Percentiles rank a stretch among this genome's conserved stretches.
Conservation (phyloP, 495 filamentous ascomycete genomes). For the Glutinoglossum americanum region DNA sequence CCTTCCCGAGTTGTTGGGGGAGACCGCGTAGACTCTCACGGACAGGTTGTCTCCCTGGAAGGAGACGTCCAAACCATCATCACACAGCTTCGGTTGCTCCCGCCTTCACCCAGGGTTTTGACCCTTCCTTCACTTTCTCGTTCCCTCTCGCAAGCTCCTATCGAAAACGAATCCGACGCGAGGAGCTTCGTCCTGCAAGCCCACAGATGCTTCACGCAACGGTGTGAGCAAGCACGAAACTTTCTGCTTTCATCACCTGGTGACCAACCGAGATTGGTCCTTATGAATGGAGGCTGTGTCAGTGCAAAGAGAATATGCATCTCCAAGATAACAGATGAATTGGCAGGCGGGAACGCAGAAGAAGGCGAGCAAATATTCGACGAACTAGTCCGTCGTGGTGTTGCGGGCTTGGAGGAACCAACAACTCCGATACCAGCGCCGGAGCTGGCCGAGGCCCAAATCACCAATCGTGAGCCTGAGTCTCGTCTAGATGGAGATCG, state of each 20-base stretch:
- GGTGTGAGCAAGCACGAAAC: neutral
- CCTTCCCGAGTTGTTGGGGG: neutral
- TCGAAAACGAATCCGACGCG: neutral
- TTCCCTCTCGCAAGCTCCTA: neutral
- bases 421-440: neutral
- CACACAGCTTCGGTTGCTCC: neutral
- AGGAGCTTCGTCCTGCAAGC: neutral
- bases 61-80: conserved; percentile 1
- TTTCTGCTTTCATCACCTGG: neutral
- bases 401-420: neutral
- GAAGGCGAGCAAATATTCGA: neutral
- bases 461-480: neutral
- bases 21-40: neutral
- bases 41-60: neutral
- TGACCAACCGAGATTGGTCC: neutral
- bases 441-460: neutral
- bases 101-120: neutral
- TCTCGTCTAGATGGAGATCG: neutral
- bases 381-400: neutral
- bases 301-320: neutral
- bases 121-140: neutral
- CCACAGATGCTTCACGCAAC: neutral
- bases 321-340: neutral
- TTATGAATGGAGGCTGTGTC: conserved; percentile 1
- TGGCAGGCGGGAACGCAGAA: neutral